These are phyloP conservation scores for Alternaria sp. DNA, from an alignment of 2,329 filamentous ascomycete genomes.

Conservation along the genomic window DNA sequence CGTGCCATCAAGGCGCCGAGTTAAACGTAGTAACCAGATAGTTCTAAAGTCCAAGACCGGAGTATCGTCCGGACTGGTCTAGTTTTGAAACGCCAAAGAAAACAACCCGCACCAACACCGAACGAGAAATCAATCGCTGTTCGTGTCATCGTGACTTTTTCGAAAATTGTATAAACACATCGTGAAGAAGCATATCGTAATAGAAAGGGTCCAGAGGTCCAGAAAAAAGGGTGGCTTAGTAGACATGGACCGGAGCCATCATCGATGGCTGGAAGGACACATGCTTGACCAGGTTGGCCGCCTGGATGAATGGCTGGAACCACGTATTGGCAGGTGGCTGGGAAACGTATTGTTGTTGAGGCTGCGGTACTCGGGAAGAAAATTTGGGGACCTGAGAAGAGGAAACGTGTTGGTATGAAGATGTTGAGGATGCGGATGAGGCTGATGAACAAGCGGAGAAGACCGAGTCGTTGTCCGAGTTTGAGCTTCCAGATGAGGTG, in stretches of 20 bases:
- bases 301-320: slow-evolving; percentile 50
- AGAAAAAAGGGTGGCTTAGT: slow-evolving; percentile 27
- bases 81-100: slow-evolving; percentile 40
- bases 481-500: slow-evolving; percentile 45
- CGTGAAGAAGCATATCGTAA: slow-evolving; percentile 37
- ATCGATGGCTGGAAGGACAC: slow-evolving; percentile 49
- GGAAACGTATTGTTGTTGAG: slow-evolving; percentile 47
- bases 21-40: slow-evolving; percentile 38
- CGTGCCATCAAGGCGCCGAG: slow-evolving; percentile 44
- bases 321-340: slow-evolving; percentile 42
- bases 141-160: slow-evolving; percentile 50
- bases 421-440: slow-evolving; percentile 45
- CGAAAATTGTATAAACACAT: slow-evolving; percentile 41
- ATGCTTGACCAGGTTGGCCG: slow-evolving; percentile 50
- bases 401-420: slow-evolving; percentile 42
- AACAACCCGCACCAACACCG: slow-evolving; percentile 36
- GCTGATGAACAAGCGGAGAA: slow-evolving; percentile 49
- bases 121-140: slow-evolving; percentile 32
- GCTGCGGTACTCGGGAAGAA: slow-evolving; percentile 34
- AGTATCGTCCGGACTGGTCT: slow-evolving; percentile 30
- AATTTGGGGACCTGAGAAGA: slow-evolving; percentile 35
- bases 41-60: slow-evolving; percentile 29
- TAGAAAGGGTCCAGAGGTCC: slow-evolving; percentile 16
- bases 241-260: slow-evolving; percentile 47
- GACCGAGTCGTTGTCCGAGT: slow-evolving; percentile 49